Conservation (phyloP, 805 yeast species). For the Teunomyces aglyptinius region DNA sequence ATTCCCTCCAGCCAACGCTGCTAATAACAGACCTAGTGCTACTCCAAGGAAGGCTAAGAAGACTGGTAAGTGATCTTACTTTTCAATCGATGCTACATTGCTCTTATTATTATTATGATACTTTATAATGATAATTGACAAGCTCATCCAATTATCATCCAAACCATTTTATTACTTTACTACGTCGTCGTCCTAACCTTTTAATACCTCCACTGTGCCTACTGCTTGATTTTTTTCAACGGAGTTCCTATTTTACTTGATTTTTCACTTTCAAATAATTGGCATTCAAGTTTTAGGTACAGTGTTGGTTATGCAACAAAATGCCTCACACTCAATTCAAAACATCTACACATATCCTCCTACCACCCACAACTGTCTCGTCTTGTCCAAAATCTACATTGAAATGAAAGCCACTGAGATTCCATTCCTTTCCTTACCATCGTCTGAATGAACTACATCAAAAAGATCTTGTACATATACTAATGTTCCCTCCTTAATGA, state of each 20-base stretch:
- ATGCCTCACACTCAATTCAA: not conserved
- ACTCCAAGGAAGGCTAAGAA: constrained; percentile 61
- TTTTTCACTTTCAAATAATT: not conserved
- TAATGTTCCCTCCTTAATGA: not conserved
- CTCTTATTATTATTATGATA: constrained; percentile 1
- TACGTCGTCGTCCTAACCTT: not conserved
- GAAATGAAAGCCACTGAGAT: not conserved
- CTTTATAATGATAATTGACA: not conserved
- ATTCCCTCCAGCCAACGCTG: constrained; percentile 45
- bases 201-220: not conserved
- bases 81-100: not conserved
- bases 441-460: constrained; percentile 3
- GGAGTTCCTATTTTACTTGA: not conserved
- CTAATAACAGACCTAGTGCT: constrained; percentile 50
- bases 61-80: constrained; percentile 38
- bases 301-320: not conserved
- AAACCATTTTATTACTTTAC: not conserved
- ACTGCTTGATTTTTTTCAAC: not conserved
- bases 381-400: not conserved
- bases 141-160: constrained; percentile 2
- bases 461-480: constrained; percentile 1
- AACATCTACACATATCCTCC: not conserved
- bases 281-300: not conserved
- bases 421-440: not conserved
- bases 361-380: not conserved